Base-by-base conservation (phyloP, 1,284 basidiomycete genomes). In the Phellopilus nigrolimitatus region DNA sequence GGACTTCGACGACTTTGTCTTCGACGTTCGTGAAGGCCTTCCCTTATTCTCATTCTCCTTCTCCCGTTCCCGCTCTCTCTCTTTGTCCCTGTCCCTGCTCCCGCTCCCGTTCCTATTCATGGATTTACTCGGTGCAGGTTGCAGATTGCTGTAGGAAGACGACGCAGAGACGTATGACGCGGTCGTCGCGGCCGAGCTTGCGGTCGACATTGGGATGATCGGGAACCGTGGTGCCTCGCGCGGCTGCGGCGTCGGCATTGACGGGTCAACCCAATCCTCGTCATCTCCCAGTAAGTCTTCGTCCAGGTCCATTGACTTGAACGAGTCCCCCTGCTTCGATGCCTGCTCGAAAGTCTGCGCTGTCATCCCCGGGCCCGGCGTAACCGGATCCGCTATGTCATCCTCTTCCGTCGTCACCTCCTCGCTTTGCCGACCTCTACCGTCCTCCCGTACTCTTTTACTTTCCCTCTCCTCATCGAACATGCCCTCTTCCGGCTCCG, bases 351-450 rank as follows among this genome's bases (percentile, higher is more conserved):
- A n/a, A 45, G 56, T 9, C 2, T n/a, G 40, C 58, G 49, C 58
- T 49, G 51, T 58, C 50, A 44, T 72, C 71, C 58, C 81, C 79
- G 52, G 68, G 65, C 44, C 60, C 37, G 82, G 83, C 0, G 84
- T 84, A 41, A 84, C 71, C 6, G 83, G 82, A 8, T 76, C 80
- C 3, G 81, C 72, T 0, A 78, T 74, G 52, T 85, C n/a, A n/a
- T n/a, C 83, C 41, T 86, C 82, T 58, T 86, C 83, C 9, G 81
- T 81, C 48, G 82, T 80, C 1, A 68, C 73, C 49, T 82, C 79
- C 24, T 52, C 54, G 34, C 54, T 56, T 19, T 52, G 54, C 25
- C 54, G 12, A 31, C 46, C 31, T 25, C 45, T 46, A 28, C 30
- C 40, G 15, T 47, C 45, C 40, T 48, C 49, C n/a, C n/a, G n/a